Percentiles rank a stretch among this genome's conserved stretches.
Conservation (phyloP, 2,329 filamentous ascomycete genomes). For the Alternaria alternata region DNA sequence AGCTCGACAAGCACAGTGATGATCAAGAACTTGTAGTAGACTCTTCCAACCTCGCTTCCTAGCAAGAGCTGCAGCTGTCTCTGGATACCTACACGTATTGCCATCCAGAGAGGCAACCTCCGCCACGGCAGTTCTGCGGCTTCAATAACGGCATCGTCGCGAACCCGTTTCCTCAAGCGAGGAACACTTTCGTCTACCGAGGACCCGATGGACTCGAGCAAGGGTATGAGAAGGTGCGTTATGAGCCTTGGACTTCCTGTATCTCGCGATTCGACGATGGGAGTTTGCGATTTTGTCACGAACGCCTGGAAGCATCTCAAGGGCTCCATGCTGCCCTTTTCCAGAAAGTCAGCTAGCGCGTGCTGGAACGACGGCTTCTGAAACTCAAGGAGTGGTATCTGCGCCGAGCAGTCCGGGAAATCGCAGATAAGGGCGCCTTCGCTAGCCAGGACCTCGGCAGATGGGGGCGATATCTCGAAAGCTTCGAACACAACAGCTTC, state of each 20-base stretch:
- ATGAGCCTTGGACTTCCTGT: constrained; percentile 64
- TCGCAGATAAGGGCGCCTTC: constrained; percentile 62
- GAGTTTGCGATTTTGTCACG: constrained; percentile 59
- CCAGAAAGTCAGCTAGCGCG: constrained; percentile 60
- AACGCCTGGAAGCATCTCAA: constrained; percentile 61
- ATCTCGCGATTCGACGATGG: constrained; percentile 63
- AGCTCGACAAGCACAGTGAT: constrained; percentile 56
- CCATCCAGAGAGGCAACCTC: constrained; percentile 66
- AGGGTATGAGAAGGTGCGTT: constrained; percentile 65
- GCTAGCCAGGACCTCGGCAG: constrained; percentile 60
- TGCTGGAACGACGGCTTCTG: constrained; percentile 55
- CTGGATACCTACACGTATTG: constrained; percentile 65
- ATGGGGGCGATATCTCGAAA: constrained; percentile 65
- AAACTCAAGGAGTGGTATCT: constrained; percentile 54
- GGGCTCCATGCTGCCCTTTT: constrained; percentile 62
- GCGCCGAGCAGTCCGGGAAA: constrained; percentile 64
- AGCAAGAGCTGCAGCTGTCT: constrained; percentile 56
- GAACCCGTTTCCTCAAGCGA: constrained; percentile 59
- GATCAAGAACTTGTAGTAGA: constrained; percentile 66
- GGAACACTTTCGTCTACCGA: constrained; percentile 42
- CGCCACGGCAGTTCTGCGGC: constrained; percentile 64
- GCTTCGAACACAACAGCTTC: constrained; percentile 58
- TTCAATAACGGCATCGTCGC: constrained; percentile 65
- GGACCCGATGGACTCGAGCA: constrained; percentile 63
- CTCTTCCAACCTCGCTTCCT: constrained; percentile 52